Conservation (phyloP, 495 filamentous ascomycete genomes). For the Pseudomonodictys pantanalensis region DNA sequence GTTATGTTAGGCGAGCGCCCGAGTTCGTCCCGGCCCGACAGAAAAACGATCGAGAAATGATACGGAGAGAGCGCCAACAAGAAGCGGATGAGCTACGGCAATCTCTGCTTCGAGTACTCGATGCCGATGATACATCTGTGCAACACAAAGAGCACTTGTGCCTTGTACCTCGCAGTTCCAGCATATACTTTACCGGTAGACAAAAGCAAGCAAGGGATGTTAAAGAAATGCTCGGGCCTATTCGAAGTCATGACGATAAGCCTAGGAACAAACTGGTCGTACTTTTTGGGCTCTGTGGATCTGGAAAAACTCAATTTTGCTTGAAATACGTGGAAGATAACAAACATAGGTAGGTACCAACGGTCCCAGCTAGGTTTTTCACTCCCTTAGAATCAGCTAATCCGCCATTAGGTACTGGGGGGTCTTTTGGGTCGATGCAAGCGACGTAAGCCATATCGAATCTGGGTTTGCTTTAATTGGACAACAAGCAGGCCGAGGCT, state of each 20-base stretch:
- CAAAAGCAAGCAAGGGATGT: slow-evolving; percentile 3
- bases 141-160: slow-evolving; percentile 6
- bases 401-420: slow-evolving; percentile 43
- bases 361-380: too few relatives aligned
- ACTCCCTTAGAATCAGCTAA: too few relatives aligned
- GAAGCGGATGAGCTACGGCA: slow-evolving; percentile 18
- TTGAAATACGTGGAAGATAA: slow-evolving; percentile 43
- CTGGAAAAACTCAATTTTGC: slow-evolving; percentile 45
- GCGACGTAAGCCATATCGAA: slow-evolving; percentile 36
- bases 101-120: background rate
- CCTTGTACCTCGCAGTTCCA: slow-evolving; percentile 4
- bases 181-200: slow-evolving; percentile 15
- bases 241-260: background rate
- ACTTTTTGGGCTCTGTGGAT: slow-evolving; percentile 34
- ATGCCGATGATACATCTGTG: background rate
- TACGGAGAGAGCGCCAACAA: slow-evolving; percentile 4
- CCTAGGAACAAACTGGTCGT: slow-evolving; percentile 15
- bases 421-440: slow-evolving; percentile 48
- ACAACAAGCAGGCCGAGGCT: slow-evolving; percentile 26
- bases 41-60: slow-evolving; percentile 6
- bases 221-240: slow-evolving; percentile 11
- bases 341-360: slow-evolving; percentile 20
- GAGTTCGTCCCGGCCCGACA: slow-evolving; percentile 3
- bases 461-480: slow-evolving; percentile 36
- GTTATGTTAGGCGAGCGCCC: slow-evolving; percentile 8